A percentile compares a stretch with the other conserved stretches of the same genome.
These are phyloP conservation scores for Guillardia theta DNA, from an alignment of 78 protist species.

Conservation along the genomic window DNA sequence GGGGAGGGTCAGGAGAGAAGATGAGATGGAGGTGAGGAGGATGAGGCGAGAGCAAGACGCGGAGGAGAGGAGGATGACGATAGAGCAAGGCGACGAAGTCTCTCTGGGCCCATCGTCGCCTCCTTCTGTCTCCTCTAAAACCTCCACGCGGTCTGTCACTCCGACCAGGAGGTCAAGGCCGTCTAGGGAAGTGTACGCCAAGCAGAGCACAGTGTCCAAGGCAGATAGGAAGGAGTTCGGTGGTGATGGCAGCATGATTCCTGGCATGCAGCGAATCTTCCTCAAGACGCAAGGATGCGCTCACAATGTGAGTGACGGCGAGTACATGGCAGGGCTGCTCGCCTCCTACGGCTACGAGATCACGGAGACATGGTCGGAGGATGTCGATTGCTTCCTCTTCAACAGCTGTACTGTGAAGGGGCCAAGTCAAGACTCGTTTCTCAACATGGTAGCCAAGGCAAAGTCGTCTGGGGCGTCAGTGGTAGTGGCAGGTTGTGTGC, in stretches of 20 bases:
- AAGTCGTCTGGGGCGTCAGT: neutral
- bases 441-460: neutral
- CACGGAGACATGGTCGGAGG: neutral
- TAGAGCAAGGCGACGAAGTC: neutral
- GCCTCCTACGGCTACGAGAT: slow-evolving; percentile 58
- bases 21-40: neutral
- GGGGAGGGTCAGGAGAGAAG: too few relatives aligned
- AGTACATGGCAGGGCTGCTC: slow-evolving; percentile 79
- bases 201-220: neutral
- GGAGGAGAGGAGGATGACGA: neutral
- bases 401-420: slow-evolving; percentile 76
- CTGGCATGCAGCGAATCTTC: slow-evolving; percentile 47
- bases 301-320: slow-evolving; percentile 70
- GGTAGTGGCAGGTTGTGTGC: slow-evolving; percentile 72
- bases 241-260: neutral
- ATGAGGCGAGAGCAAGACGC: neutral
- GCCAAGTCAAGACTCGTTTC: slow-evolving; percentile 48
- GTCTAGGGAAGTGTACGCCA: neutral
- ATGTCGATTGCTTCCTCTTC: slow-evolving; percentile 56
- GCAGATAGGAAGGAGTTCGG: neutral
- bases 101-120: neutral
- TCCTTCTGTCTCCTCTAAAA: neutral
- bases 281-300: slow-evolving; percentile 81
- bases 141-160: neutral
- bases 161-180: neutral